Evolutionary conservation across 2,329 filamentous ascomycete species (phyloP), one percentile per base, ranked within the genome.

Genomic region (Hypomyces perniciosus): DNA sequence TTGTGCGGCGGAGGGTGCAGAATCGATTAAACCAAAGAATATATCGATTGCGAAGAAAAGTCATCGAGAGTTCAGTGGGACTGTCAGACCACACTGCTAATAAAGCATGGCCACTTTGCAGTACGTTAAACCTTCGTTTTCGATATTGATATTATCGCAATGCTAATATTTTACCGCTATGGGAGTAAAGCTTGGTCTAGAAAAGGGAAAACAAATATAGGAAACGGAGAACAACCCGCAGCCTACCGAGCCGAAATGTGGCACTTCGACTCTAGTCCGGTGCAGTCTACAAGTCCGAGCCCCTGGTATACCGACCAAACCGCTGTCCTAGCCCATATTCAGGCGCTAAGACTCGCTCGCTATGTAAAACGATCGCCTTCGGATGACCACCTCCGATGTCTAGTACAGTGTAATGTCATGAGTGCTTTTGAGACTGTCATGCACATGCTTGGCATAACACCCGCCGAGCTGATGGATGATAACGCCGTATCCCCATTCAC

Each of bases 11-110:
- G 7, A 48, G 46, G 13, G 46, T 48, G 39, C 46, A 48, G 40
- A 38, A 48, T 41, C 30, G 46, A 12, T 33, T 48, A n/a, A 48
- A 48, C 8, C 46, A 48, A 10, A 48, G 46, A 31, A 33, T 40
- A 27, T 49, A 49, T 49, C 46, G 46, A 20, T 33, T 30, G 5
- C 40, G 46, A 8, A 9, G 40, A 35, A 46, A 4, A 26, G 39
- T 27, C 7, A 39, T 31, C 13, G n/a, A 8, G 10, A 13, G 8
- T 6, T 1, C 2, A 13, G 5, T 20, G 26, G 12, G 27, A 8
- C 4, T 9, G 10, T 7, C 31, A 6, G 31, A 30, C 3, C 43
- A 4, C 13, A 7, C 27, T 30, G 33, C n/a, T 9, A 30, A n/a
- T 8, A 42, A 42, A 30, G n/a, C 6, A 27, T 35, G 8, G n/a